Evolutionary conservation across 768 basidiomycete species (phyloP), one percentile per base, ranked within the genome.

Genomic region (Phallus indusiatus): DNA sequence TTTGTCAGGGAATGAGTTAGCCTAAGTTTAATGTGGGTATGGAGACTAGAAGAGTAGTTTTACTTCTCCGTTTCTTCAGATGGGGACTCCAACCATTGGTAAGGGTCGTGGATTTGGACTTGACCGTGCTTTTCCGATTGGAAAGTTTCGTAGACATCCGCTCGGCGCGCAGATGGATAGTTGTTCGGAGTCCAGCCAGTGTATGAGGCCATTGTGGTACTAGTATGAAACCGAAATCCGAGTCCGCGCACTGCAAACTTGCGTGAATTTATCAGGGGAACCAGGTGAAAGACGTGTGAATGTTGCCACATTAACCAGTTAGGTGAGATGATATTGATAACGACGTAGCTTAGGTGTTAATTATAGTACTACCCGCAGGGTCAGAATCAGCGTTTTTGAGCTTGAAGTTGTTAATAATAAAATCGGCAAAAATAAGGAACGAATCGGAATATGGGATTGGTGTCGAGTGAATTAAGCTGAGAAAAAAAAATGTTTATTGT

Each of bases 81-180:
- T 63, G 83, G 69, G 28, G 80, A 72, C 61, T 90, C 86, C 20
- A 92, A 75, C 87, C 88, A 90, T 48, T 79, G 72, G 72, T 88
- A 89, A 6, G 88, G 87, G 69, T 90, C 85, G 4, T 75, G 70
- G 0, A 92, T 82, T 42, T 71, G 72, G 46, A 90, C 84, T 55
- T 81, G 66, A 21, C 84, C 87, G n/a, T 75, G 70, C 49, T 72
- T 69, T 64, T 81, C 79, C 69, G 83, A 86, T 68, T 83, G 78
- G 73, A 88, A 92, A 35, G 77, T 68, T 68, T 89, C 85, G 52
- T 83, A 72, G 66, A 85, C 81, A 65, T 86, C 81, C 7, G 80
- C 81, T 54, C 87, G 81, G 56, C 80, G 82, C 24, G 86, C 78
- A 8, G 69, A 54, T 0, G 90, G 90, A 67, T 91, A 91, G 24